phyloP scores from a whole-genome alignment of 805 yeast species.

The Saccharomycopsis oosterbeekiorum region DNA sequence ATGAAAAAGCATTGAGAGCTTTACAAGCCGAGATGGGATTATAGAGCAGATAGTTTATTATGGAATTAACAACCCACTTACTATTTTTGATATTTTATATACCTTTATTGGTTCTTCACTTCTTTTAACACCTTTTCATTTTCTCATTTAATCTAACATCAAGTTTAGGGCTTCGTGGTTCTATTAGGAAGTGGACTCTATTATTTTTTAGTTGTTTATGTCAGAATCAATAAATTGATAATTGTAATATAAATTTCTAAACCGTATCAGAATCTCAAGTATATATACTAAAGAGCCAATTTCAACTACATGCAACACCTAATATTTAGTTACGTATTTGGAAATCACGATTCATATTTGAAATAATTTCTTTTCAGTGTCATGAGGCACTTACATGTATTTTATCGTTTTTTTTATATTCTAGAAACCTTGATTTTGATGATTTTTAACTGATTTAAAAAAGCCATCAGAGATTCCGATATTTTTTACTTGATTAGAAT shows the following conservation, averaged over 20 bases:
- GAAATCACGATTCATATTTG: no score
- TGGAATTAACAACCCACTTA: not conserved
- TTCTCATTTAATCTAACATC: not conserved
- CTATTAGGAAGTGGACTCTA: not conserved
- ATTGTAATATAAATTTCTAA: not conserved
- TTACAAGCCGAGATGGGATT: constrained; percentile 83
- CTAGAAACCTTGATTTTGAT: no score
- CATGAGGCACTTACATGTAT: no score
- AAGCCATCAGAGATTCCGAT: no score
- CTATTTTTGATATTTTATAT: constrained; percentile 1
- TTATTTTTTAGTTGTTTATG: not conserved
- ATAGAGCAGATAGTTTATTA: constrained; percentile 23
- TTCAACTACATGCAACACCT: no score
- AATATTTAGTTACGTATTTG: no score
- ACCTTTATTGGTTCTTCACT: constrained; percentile 1
- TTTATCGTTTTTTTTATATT: no score
- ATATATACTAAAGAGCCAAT: no score
- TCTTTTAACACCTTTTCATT: not conserved
- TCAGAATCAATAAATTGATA: not conserved
- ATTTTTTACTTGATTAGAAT: no score
- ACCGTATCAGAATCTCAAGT: no score
- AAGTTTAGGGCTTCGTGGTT: not conserved
- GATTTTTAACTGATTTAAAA: no score
- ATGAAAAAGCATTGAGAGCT: constrained; percentile 70
- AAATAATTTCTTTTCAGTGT: no score